Base-by-base conservation (phyloP, 352 stramenopile genomes). In the Pythium biforme region DNA sequence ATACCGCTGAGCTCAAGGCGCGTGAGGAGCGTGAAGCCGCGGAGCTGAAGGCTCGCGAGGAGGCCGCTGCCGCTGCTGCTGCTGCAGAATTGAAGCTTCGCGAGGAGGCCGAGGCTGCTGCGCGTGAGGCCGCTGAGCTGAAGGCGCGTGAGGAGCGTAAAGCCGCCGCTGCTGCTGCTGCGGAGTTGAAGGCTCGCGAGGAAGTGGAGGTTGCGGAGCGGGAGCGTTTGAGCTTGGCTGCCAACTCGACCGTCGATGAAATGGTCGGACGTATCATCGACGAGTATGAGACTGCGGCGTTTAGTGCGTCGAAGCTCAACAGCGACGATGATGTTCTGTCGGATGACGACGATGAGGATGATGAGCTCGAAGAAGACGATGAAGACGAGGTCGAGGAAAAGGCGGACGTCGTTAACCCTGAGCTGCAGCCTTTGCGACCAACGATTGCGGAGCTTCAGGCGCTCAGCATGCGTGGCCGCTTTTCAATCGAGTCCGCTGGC, bases 401-500 rank as follows among this genome's bases (percentile, higher is more conserved):
- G 19, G 19, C 19, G 1, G 59, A 66, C 22, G 27, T 59, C 14
- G 59, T 49, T 1, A 40, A 59, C 27, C 39, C 59, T 15, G 41
- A 60, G 14, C n/a, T 62, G 6, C 20, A 57, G 31, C 61, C 50
- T 6, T 1, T 61, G 19, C 45, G 61, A 12, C 76, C 74, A n/a
- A 79, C 76, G 1, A 51, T 81, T 8, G 60, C 65, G 1, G 76
- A 86, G 34, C 69, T 86, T 33, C 69, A 83, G 43, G 62, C 78
- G 29, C 41, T 86, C 46, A 83, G 76, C 39, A 65, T 81, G 69
- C 70, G 59, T 19, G 76, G 76, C 9, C 72, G 76, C 12, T 79
- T 85, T 46, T 85, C 76, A 6, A 70, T 72, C 12, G 19, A 77
- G 1, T 81, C 69, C 0, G 70, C 43, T 3, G 52, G 65, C 15